Conservation (phyloP, 164 flowering plant genomes). For the Vitis vinifera region ASM3070453v1 NC_081809.1:19018001-19018500, state of each 20-base stretch:
- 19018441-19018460: constrained; percentile 1
- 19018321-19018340: constrained; percentile 60
- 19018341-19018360: neutral
- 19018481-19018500: constrained; percentile 88
- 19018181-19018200: no score
- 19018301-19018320: constrained; percentile 91
- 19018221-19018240: no score
- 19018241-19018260: constrained; percentile 53
- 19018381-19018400: neutral
- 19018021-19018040: no score
- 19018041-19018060: no score
- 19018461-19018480: constrained; percentile 84
- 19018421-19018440: neutral
- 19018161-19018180: no score
- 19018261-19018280: constrained; percentile 77
- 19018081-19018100: no score
- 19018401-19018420: neutral
- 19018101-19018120: no score
- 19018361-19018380: neutral
- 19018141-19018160: no score
- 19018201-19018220: no score
- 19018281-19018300: constrained; percentile 93
- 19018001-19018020: no score
- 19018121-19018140: no score
- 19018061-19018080: no score